These are phyloP conservation scores for Leccinum disarticulatum DNA, from an alignment of 768 basidiomycete species.

Conservation along the genomic window DNA sequence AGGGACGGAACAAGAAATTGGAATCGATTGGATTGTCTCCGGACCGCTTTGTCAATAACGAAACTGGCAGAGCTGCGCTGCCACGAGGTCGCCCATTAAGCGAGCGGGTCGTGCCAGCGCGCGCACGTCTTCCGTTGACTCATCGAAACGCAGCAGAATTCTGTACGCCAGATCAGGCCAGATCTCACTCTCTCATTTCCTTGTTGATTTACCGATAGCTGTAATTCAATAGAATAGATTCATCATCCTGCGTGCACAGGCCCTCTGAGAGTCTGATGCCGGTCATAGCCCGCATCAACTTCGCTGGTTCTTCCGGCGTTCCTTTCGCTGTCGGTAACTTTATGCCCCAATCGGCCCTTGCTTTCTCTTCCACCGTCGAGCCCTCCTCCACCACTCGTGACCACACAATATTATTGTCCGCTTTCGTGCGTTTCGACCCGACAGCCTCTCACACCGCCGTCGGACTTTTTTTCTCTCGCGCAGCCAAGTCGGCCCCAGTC, in stretches of 20 bases:
- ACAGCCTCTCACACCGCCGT: conserved; percentile 23
- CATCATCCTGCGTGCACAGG: conserved; percentile 13
- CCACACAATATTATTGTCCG: neutral
- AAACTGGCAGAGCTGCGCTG: conserved; percentile 20
- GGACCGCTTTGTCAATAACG: conserved; percentile 22
- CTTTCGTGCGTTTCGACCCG: conserved; percentile 2
- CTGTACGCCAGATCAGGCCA: conserved; percentile 16
- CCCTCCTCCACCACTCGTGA: neutral
- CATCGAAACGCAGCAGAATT: conserved; percentile 17
- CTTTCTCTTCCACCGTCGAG: conserved; percentile 4
- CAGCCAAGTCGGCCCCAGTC: conserved; percentile 19
- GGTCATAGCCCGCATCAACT: conserved; percentile 22
- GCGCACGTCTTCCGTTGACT: conserved; percentile 18
- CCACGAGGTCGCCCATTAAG: conserved; percentile 27
- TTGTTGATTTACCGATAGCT: conserved; percentile 28
- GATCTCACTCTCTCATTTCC: conserved; percentile 26
- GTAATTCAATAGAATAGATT: conserved; percentile 20
- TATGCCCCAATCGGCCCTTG: conserved; percentile 23
- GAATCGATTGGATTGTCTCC: conserved; percentile 18
- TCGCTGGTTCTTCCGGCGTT: conserved; percentile 27
- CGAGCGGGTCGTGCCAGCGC: conserved; percentile 21
- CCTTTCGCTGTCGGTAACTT: conserved; percentile 28
- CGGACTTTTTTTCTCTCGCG: conserved; percentile 13
- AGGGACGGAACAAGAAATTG: conserved; percentile 20
- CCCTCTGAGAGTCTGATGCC: conserved; percentile 16